Evolutionary conservation across 2,329 filamentous ascomycete species (phyloP).

Genomic region (Sporothrix pallida): DNA sequence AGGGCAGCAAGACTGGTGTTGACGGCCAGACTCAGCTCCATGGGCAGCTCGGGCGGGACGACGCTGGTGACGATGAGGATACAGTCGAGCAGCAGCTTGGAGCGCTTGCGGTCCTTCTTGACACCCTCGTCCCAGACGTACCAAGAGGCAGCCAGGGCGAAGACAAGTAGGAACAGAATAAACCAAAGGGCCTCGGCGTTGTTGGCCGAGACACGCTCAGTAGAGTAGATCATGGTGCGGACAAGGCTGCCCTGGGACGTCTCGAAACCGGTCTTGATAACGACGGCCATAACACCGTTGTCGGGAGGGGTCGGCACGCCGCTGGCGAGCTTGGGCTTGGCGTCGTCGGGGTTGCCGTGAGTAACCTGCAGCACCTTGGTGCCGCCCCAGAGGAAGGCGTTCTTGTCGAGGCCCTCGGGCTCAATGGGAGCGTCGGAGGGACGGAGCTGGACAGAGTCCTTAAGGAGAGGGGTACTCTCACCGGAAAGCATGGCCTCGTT

Average conservation of each 20-base stretch:
- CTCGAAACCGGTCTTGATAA: slow-evolving; percentile 97
- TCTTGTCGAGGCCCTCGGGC: slow-evolving; percentile 92
- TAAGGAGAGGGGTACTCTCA: slow-evolving; percentile 94
- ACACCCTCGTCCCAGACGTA: slow-evolving; percentile 99
- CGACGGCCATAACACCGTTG: slow-evolving; percentile 89
- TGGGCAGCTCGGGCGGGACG: slow-evolving; percentile 95
- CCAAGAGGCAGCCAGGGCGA: slow-evolving; percentile 96
- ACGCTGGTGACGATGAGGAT: slow-evolving; percentile 98
- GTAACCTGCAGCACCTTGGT: slow-evolving; percentile 97
- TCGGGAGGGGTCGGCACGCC: slow-evolving; percentile 86
- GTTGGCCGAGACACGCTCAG: slow-evolving; percentile 97
- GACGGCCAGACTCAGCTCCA: slow-evolving; percentile 96
- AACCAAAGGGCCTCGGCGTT: slow-evolving; percentile 96
- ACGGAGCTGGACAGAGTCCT: slow-evolving; percentile 92
- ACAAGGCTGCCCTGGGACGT: slow-evolving; percentile 97
- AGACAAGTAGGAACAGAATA: slow-evolving; percentile 94
- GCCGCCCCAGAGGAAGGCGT: slow-evolving; percentile 92
- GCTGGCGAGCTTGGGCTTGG: slow-evolving; percentile 71
- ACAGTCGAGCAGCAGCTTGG: slow-evolving; percentile 95
- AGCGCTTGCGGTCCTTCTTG: slow-evolving; percentile 90
- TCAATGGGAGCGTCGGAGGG: slow-evolving; percentile 82
- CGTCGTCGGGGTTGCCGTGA: slow-evolving; percentile 79
- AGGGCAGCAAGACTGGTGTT: slow-evolving; percentile 96
- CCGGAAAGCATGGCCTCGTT: slow-evolving; percentile 99
- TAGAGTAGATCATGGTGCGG: slow-evolving; percentile 99